Evolutionary conservation across 768 basidiomycete species (phyloP).

Genomic region (Boletus subcaerulescens): DNA sequence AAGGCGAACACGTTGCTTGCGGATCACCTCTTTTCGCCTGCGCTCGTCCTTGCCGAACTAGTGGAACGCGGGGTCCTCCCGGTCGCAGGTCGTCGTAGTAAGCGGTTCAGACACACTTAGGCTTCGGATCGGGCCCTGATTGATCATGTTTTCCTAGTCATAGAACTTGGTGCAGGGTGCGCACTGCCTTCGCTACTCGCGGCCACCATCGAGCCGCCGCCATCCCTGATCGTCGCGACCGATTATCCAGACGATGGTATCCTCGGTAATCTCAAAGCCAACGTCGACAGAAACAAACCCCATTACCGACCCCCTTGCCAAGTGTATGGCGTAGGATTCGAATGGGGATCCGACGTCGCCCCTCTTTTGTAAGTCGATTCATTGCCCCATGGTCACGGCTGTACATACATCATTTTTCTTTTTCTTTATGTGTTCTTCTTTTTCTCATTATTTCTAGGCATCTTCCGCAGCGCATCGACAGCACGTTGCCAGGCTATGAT

Average conservation of each 20-base stretch:
- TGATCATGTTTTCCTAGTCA: conserved; percentile 36
- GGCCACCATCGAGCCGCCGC: conserved; percentile 42
- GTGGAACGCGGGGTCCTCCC: conserved; percentile 56
- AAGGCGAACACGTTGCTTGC: conserved; percentile 71
- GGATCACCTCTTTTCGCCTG: conserved; percentile 71
- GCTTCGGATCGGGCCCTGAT: not conserved
- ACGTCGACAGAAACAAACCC: conserved; percentile 49
- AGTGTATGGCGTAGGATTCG: conserved; percentile 51
- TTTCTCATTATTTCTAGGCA: conserved; percentile 9
- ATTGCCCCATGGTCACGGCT: not conserved
- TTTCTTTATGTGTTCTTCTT: not conserved
- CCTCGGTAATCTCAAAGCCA: conserved; percentile 51
- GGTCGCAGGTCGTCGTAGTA: conserved; percentile 42
- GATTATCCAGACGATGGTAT: conserved; percentile 70
- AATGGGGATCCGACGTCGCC: conserved; percentile 57
- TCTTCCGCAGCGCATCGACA: conserved; percentile 7
- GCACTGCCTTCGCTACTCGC: conserved; percentile 65
- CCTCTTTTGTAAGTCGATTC: conserved; percentile 45
- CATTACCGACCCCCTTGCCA: conserved; percentile 38
- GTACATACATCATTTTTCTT: not conserved
- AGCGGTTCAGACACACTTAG: not conserved
- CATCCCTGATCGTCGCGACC: conserved; percentile 55
- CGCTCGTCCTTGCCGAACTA: conserved; percentile 60
- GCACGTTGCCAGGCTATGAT: conserved; percentile 43
- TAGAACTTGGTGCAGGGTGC: conserved; percentile 72